Conservation (phyloP, 306 rosid species). For the Prunus armeniaca region DNA sequence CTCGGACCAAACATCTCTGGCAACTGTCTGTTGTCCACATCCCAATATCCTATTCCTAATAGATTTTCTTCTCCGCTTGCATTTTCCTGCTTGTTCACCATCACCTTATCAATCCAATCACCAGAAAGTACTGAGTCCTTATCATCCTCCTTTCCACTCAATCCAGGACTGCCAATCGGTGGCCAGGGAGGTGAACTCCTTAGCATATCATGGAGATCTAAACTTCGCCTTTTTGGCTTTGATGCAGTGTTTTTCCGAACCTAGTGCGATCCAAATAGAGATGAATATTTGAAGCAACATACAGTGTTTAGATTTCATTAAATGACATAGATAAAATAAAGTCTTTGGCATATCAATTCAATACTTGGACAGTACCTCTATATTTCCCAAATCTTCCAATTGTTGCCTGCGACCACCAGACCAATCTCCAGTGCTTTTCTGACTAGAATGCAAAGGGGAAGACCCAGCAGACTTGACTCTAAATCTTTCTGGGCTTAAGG, state of each 20-base stretch:
- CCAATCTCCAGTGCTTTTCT: conserved; percentile 31
- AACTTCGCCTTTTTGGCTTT: conserved; percentile 60
- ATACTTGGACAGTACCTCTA: conserved; percentile 37
- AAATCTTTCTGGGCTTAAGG: conserved; percentile 43
- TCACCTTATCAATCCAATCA: conserved; percentile 57
- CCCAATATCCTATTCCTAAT: conserved; percentile 60
- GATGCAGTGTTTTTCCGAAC: conserved; percentile 31
- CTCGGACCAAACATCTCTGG: conserved; percentile 46
- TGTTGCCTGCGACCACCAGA: conserved; percentile 42
- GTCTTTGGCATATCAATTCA: not conserved
- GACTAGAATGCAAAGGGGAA: conserved; percentile 46
- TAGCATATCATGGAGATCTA: conserved; percentile 66
- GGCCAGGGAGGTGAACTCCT: conserved; percentile 50
- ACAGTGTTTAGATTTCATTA: not conserved
- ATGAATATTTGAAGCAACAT: not conserved
- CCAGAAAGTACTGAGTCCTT: conserved; percentile 42
- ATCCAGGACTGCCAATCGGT: conserved; percentile 9
- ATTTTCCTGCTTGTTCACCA: conserved; percentile 48
- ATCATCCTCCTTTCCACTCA: conserved; percentile 51
- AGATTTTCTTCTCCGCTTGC: conserved; percentile 52
- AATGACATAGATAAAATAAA: not conserved
- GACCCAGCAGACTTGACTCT: conserved; percentile 51
- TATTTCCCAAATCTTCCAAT: conserved; percentile 50
- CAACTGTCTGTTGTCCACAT: conserved; percentile 41
- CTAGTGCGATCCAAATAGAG: conserved; percentile 21